Evolutionary conservation across 2,329 filamentous ascomycete species (phyloP), one percentile per base, ranked within the genome.

Genomic region (Colletotrichum siamense): DNA sequence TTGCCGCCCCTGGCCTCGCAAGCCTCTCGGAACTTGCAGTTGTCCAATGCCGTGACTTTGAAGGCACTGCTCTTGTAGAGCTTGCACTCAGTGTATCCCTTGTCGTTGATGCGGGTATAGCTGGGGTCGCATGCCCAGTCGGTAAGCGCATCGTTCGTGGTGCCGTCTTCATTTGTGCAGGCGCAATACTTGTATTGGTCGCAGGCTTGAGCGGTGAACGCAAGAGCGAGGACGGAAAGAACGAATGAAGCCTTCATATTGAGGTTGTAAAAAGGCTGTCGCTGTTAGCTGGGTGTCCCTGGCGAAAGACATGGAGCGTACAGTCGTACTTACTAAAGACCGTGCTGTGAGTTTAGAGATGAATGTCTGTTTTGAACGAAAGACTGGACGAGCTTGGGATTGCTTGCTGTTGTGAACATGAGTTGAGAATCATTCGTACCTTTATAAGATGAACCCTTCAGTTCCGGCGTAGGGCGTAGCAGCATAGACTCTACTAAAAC

Each of bases 111-210:
- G 6, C 26, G 59, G 7, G 30, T 36, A 13, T 16, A 26, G 55
- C 15, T 22, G 12, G 22, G 22, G 59, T 15, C 26, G 30, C 59
- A 63, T 12, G n/a, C 59, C 16, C 12, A 13, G 10, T 30, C 26
- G 28, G 59, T 63, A 0, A 0, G 0, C 0, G 15, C 18, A 0
- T 63, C 30, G 30, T 63, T 34, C 15, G 26, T 32, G 59, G 0
- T 63, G 7, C 59, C 59, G 30, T 63, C 30, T 22, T 0, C 0
- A 0, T 63, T 34, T 0, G 59, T 63, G 30, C 59, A 63, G 0
- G 26, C 26, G 28, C 59, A 63, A 0, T 63, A 63, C 18, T 63
- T 63, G 28, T 63, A 63, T n/a, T n/a, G 18, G 12, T 32, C 59
- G 18, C 59, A 63, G 12, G 26, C 59, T 2, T 63, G 59, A 0